Conservation (phyloP, 2,329 filamentous ascomycete species). For the Claviceps pusilla region DNA sequence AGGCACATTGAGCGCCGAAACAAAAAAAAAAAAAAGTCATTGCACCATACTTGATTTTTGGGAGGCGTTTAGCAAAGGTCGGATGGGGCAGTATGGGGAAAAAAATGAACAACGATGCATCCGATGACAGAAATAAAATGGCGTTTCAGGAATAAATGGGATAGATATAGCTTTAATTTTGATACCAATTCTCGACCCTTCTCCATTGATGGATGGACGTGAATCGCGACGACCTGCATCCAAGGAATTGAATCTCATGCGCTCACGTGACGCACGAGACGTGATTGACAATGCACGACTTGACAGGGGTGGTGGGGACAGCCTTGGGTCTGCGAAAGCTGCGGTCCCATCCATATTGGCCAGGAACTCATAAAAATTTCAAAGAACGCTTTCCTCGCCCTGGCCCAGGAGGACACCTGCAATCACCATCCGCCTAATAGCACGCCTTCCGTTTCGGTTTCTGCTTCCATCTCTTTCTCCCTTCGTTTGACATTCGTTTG, state of each 20-base stretch:
- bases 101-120: too few relatives aligned
- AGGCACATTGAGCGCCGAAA: background rate
- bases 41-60: background rate
- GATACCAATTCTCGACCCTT: too few relatives aligned
- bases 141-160: background rate
- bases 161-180: too few relatives aligned
- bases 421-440: slow-evolving; percentile 9
- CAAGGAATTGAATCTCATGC: background rate
- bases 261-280: background rate
- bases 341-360: background rate
- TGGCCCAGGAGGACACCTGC: slow-evolving; percentile 10
- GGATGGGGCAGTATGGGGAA: background rate
- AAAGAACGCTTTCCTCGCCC: slow-evolving; percentile 7
- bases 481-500: slow-evolving; percentile 1
- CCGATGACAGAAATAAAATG: background rate
- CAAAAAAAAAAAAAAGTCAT: background rate
- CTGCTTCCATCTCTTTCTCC: slow-evolving; percentile 14
- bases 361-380: slow-evolving; percentile 24
- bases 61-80: background rate
- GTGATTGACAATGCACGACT: too few relatives aligned
- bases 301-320: too few relatives aligned
- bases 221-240: too few relatives aligned
- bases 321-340: background rate
- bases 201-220: too few relatives aligned
- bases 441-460: slow-evolving; percentile 8